A percentile compares a stretch with the other conserved stretches of the same genome.
Conservation (phyloP, 106 monocot genomes). For the Chionographis japonica region DNA sequence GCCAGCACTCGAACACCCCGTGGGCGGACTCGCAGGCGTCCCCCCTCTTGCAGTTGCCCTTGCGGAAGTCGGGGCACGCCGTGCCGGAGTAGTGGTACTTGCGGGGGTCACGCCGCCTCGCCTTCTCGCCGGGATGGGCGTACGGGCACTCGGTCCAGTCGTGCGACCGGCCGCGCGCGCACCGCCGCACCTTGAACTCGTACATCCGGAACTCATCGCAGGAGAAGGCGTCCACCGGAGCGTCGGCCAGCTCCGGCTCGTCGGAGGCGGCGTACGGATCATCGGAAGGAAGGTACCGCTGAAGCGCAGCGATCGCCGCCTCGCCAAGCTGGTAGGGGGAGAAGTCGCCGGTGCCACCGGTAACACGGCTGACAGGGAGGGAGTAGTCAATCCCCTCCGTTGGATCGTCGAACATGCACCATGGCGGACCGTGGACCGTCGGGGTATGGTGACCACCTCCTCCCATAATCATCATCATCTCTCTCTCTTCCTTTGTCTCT, state of each 20-base stretch:
- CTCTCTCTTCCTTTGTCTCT: background rate
- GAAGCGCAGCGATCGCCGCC: conserved; percentile 22
- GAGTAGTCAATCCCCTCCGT: background rate
- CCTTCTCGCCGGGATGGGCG: conserved; percentile 85
- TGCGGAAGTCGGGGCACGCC: conserved; percentile 70
- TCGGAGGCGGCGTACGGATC: conserved; percentile 1
- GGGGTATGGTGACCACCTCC: conserved; percentile 22
- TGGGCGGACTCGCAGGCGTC: conserved; percentile 76
- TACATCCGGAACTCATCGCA: conserved; percentile 90
- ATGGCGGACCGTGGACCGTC: conserved; percentile 42
- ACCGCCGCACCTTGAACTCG: conserved; percentile 81
- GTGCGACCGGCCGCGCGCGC: conserved; percentile 58
- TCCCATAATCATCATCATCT: conserved; percentile 16
- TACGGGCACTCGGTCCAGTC: conserved; percentile 84
- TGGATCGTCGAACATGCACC: conserved; percentile 24
- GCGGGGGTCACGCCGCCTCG: conserved; percentile 58
- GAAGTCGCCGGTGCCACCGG: background rate
- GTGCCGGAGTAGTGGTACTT: conserved; percentile 61
- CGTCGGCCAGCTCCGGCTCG: conserved; percentile 11
- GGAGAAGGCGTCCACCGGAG: conserved; percentile 38
- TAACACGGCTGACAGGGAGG: conserved; percentile 2
- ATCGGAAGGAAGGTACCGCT: conserved; percentile 6
- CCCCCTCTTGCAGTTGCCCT: conserved; percentile 54
- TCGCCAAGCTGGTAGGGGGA: conserved; percentile 3
- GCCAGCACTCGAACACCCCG: conserved; percentile 94